phyloP scores from a whole-genome alignment of 305 asterid genomes.

The Lippia alba region DNA sequence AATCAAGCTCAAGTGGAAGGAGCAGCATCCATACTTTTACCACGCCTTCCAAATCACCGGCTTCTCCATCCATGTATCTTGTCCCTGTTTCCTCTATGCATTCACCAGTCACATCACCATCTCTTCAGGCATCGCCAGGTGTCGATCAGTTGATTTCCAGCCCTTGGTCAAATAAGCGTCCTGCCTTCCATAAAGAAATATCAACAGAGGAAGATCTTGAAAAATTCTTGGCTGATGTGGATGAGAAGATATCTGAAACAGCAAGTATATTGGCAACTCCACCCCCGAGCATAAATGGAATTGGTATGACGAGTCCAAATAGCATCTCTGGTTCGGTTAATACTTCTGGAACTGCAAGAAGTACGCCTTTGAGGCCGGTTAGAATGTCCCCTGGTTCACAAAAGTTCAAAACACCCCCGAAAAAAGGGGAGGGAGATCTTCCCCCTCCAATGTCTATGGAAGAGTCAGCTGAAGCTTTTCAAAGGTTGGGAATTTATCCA shows the following conservation, averaged over 20 bases:
- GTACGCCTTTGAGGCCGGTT: slow-evolving; percentile 90
- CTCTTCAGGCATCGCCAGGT: slow-evolving; percentile 63
- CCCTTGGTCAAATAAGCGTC: slow-evolving; percentile 84
- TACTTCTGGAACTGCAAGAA: slow-evolving; percentile 83
- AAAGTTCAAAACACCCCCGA: slow-evolving; percentile 92
- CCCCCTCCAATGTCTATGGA: slow-evolving; percentile 95
- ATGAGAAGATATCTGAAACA: slow-evolving; percentile 77
- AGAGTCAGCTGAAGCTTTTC: slow-evolving; percentile 81
- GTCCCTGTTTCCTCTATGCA: slow-evolving; percentile 59
- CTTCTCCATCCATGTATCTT: slow-evolving; percentile 79
- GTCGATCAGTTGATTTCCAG: slow-evolving; percentile 55
- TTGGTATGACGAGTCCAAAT: slow-evolving; percentile 70
- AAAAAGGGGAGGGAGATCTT: slow-evolving; percentile 89
- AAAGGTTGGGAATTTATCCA: slow-evolving; percentile 77
- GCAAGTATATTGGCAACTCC: slow-evolving; percentile 78
- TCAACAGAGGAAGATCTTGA: slow-evolving; percentile 78
- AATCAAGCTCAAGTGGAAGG: slow-evolving; percentile 57
- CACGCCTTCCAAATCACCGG: slow-evolving; percentile 70
- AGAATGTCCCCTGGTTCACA: slow-evolving; percentile 97
- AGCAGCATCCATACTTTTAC: slow-evolving; percentile 55
- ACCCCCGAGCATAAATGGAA: slow-evolving; percentile 71
- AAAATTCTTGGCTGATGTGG: slow-evolving; percentile 80
- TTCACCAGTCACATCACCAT: slow-evolving; percentile 60
- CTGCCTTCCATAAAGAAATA: slow-evolving; percentile 67
- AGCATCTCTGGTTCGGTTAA: slow-evolving; percentile 59